phyloP scores from a whole-genome alignment of 169 alveolate genomes.

The Plasmodium inui region DNA sequence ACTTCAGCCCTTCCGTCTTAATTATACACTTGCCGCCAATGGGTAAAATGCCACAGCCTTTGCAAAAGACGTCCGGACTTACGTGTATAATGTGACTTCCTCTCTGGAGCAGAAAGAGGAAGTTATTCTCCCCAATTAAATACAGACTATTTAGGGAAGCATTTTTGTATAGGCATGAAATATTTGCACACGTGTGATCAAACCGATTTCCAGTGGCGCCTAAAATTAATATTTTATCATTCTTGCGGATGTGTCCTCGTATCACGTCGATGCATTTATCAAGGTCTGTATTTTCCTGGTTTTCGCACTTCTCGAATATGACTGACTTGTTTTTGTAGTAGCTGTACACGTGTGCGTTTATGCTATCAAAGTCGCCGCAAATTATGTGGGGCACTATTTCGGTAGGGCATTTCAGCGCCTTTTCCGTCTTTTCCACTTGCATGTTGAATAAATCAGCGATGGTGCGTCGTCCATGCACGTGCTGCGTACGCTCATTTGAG shows the following conservation, averaged over 20 bases:
- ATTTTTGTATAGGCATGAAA: slow-evolving; percentile 35
- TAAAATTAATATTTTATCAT: slow-evolving; percentile 53
- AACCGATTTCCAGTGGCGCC: slow-evolving; percentile 76
- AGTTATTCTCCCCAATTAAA: slow-evolving; percentile 74
- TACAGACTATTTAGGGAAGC: slow-evolving; percentile 26
- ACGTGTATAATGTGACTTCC: slow-evolving; percentile 53
- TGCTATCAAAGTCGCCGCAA: slow-evolving; percentile 76
- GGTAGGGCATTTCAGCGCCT: not conserved
- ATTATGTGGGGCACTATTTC: slow-evolving; percentile 53
- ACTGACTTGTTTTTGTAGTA: slow-evolving; percentile 46
- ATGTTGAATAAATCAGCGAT: not conserved
- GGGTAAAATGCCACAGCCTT: slow-evolving; percentile 64
- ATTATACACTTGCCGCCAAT: slow-evolving; percentile 53
- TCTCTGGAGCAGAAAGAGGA: slow-evolving; percentile 49
- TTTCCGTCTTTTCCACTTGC: not conserved
- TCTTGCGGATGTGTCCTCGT: slow-evolving; percentile 1
- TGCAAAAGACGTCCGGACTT: slow-evolving; percentile 17
- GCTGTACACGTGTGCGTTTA: slow-evolving; percentile 37
- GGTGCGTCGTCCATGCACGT: not conserved
- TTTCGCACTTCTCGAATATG: slow-evolving; percentile 35
- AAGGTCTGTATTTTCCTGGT: slow-evolving; percentile 48
- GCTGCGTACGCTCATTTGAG: not conserved
- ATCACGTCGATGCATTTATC: slow-evolving; percentile 69
- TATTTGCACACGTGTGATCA: slow-evolving; percentile 77
- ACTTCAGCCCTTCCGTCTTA: slow-evolving; percentile 69